Evolutionary conservation across 371 early-diverging fungal genomes (phyloP).

Genomic region (Mortierella sp.): DNA sequence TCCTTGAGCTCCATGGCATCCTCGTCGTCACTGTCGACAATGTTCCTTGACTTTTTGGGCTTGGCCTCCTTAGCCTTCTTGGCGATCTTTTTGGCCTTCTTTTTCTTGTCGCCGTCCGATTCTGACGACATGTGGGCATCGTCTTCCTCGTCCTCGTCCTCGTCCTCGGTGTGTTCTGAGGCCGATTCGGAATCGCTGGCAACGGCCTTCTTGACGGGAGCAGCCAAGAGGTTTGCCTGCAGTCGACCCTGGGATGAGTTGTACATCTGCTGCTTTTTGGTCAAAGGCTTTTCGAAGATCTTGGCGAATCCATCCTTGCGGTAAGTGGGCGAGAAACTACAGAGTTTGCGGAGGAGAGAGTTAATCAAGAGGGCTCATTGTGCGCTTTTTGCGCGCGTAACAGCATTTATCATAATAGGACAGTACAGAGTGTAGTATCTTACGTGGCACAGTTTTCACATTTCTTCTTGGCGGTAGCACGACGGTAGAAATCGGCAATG

Average conservation of each 20-base stretch:
- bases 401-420: neutral
- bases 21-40: conserved; percentile 60
- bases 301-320: conserved; percentile 90
- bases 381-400: neutral
- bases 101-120: conserved; percentile 59
- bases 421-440: conserved; percentile 8
- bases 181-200: conserved; percentile 34
- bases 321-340: conserved; percentile 81
- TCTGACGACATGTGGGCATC: conserved; percentile 54
- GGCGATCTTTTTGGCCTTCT: conserved; percentile 37
- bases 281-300: conserved; percentile 86
- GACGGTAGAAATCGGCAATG: conserved; percentile 82
- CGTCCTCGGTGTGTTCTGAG: conserved; percentile 52
- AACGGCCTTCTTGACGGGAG: conserved; percentile 30
- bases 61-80: conserved; percentile 28
- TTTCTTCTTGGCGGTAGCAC: conserved; percentile 64
- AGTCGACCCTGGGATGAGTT: conserved; percentile 75
- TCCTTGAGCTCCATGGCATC: conserved; percentile 58
- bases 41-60: conserved; percentile 51
- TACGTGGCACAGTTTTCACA: conserved; percentile 86
- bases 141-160: conserved; percentile 54
- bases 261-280: conserved; percentile 74
- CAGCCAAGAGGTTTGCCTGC: conserved; percentile 60
- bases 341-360: neutral
- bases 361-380: neutral